Evolutionary conservation across 1,284 basidiomycete genomes (phyloP).

Genomic region (Wolfiporia cocos): DNA sequence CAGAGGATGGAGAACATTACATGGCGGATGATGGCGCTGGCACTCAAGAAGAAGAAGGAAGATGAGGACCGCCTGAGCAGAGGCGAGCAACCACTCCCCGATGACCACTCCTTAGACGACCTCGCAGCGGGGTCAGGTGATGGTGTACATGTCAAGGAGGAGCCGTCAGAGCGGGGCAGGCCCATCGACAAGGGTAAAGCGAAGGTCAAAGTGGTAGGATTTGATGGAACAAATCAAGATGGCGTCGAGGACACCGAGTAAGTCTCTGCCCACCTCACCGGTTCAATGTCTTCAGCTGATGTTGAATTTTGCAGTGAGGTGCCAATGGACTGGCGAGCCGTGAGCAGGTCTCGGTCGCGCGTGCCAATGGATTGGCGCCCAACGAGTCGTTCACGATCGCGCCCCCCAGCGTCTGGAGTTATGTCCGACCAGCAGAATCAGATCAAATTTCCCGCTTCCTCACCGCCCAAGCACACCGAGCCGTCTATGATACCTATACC

Average conservation of each 20-base stretch:
- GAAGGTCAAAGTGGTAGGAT: slow-evolving; percentile 69
- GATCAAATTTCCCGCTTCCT: slow-evolving; percentile 28
- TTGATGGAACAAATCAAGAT: slow-evolving; percentile 72
- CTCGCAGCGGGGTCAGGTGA: slow-evolving; percentile 11
- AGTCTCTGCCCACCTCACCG: slow-evolving; percentile 33
- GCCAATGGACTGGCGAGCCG: slow-evolving; percentile 91
- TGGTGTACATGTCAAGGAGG: slow-evolving; percentile 28
- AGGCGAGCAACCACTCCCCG: slow-evolving; percentile 11
- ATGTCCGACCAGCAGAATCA: slow-evolving; percentile 27
- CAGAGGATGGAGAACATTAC: slow-evolving; percentile 97
- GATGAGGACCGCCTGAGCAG: slow-evolving; percentile 42
- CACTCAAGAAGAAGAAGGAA: slow-evolving; percentile 81
- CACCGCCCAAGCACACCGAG: slow-evolving; percentile 26
- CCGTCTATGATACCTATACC: slow-evolving; percentile 47
- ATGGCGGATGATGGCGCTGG: slow-evolving; percentile 98
- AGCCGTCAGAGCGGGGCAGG: slow-evolving; percentile 50
- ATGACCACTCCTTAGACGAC: background rate
- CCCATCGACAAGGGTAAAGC: slow-evolving; percentile 72
- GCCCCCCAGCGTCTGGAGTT: slow-evolving; percentile 47
- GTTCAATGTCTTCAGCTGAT: background rate
- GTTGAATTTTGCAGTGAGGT: slow-evolving; percentile 20
- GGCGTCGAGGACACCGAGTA: slow-evolving; percentile 67
- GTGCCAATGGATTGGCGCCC: slow-evolving; percentile 84
- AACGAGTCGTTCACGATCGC: slow-evolving; percentile 67
- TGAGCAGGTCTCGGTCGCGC: slow-evolving; percentile 89